Conservation (phyloP, 805 yeast genomes). For the Blastobotrys parvus region DNA sequence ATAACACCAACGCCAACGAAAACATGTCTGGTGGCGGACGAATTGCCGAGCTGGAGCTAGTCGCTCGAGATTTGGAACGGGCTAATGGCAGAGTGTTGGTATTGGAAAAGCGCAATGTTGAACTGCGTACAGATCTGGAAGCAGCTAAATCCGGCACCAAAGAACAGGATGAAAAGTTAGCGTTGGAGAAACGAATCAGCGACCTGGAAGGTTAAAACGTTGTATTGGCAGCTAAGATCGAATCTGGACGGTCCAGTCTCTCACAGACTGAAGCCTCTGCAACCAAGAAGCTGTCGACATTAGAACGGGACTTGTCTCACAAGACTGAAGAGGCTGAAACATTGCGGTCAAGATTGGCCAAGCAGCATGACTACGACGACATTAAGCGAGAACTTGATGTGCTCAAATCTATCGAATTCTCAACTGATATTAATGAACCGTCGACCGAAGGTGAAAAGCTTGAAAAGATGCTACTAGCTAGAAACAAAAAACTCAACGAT, state of each 20-base stretch:
- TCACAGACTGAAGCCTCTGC: conserved; percentile 19
- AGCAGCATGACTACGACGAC: conserved; percentile 68
- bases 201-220: conserved; percentile 49
- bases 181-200: conserved; percentile 12
- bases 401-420: conserved; percentile 69
- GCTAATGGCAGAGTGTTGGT: conserved; percentile 60
- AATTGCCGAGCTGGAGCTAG: conserved; percentile 45
- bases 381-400: conserved; percentile 67
- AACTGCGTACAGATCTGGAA: conserved; percentile 57
- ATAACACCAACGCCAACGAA: conserved; percentile 11
- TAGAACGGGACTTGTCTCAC: conserved; percentile 40
- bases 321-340: conserved; percentile 42
- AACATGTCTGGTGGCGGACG: conserved; percentile 12
- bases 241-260: conserved; percentile 33
- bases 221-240: conserved; percentile 47
- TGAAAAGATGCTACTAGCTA: conserved; percentile 54
- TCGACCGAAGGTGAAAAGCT: conserved; percentile 22
- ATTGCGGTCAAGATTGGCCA: conserved; percentile 41
- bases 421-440: conserved; percentile 17
- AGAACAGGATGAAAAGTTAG: conserved; percentile 16
- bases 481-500: conserved; percentile 64
- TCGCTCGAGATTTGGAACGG: conserved; percentile 67
- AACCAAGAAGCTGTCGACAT: conserved; percentile 31
- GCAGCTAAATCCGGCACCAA: conserved; percentile 38
- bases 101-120: conserved; percentile 71